Evolutionary conservation across 192 early-diverging fungal species (phyloP), one percentile per base, ranked within the genome.

Genomic region (Backusella luteola): DNA sequence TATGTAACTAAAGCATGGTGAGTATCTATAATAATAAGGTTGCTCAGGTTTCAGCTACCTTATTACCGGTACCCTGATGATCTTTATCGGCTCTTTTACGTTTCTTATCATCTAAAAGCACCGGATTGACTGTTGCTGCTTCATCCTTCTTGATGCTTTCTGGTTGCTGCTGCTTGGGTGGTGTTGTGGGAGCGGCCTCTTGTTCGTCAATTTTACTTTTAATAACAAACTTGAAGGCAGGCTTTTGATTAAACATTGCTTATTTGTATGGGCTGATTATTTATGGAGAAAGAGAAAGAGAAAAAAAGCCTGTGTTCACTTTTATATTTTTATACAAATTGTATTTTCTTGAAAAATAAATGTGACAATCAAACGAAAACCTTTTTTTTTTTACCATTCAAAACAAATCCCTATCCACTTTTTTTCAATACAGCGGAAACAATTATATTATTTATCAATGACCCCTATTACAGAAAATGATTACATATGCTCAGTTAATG

Each of bases 41-140:
- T 32, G 32, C 32, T 32, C 32, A 14, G 15, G 15, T 41, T 70
- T 42, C 0, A 11, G 19, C 21, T 71, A 39, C 38, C 69, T 44
- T 42, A 32, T 39, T 71, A 63, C 56, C 56, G 12, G 56, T 63
- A 29, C 11, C n/a, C 39, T 66, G 74, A 44, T 21, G 49, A 0
- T 76, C 75, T 23, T 76, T 76, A 32, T 69, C 67, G 3, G 67
- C 17, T 70, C 75, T 34, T 67, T 76, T 76, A 36, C 75, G 67
- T 42, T 76, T 76, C 19, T 67, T 42, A 19, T 76, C 75, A 29
- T 53, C 52, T 26, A 74, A 36, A 66, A 34, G 52, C 6, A n/a
- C 23, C 14, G 42, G 32, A n/a, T 49, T 34, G 15, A 0, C n/a
- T 21, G 29, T 59, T 3, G n/a, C 15, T 39, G 35, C 14, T 41